phyloP scores from a whole-genome alignment of 495 filamentous ascomycete species.

The Neurospora sp. region DNA sequence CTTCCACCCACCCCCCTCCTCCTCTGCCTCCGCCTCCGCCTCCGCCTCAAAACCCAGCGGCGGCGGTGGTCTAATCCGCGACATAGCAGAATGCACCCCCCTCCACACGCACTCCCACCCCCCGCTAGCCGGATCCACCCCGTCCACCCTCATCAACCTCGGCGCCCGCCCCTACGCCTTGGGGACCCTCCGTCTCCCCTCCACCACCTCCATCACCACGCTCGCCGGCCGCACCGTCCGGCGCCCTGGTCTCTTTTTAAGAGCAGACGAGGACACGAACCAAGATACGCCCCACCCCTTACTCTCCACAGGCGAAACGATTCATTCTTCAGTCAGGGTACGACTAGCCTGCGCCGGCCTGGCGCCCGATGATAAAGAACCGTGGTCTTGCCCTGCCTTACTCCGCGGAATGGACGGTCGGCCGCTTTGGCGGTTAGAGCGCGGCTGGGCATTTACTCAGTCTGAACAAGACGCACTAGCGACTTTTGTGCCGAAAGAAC shows the following conservation, averaged over 20 bases:
- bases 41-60: neutral
- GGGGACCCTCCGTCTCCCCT: slow-evolving; percentile 14
- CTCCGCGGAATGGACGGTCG: neutral
- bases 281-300: slow-evolving; percentile 22
- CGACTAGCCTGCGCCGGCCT: slow-evolving; percentile 17
- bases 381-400: slow-evolving; percentile 17
- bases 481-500: slow-evolving; percentile 2
- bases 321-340: slow-evolving; percentile 18
- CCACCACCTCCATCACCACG: slow-evolving; percentile 12
- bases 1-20: neutral
- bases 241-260: slow-evolving; percentile 15
- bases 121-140: neutral
- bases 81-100: neutral
- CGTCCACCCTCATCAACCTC: neutral
- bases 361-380: slow-evolving; percentile 15
- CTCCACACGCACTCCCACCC: neutral
- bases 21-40: neutral
- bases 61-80: neutral
- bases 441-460: neutral
- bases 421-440: slow-evolving; percentile 14
- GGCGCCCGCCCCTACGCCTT: slow-evolving; percentile 20
- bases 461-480: neutral
- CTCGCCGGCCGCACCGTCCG: slow-evolving; percentile 19
- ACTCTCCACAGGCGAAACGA: slow-evolving; percentile 15
- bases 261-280: slow-evolving; percentile 22